Evolutionary conservation across 352 stramenopile species (phyloP), one percentile per base, ranked within the genome.

Genomic region (Phytophthora vignae): DNA sequence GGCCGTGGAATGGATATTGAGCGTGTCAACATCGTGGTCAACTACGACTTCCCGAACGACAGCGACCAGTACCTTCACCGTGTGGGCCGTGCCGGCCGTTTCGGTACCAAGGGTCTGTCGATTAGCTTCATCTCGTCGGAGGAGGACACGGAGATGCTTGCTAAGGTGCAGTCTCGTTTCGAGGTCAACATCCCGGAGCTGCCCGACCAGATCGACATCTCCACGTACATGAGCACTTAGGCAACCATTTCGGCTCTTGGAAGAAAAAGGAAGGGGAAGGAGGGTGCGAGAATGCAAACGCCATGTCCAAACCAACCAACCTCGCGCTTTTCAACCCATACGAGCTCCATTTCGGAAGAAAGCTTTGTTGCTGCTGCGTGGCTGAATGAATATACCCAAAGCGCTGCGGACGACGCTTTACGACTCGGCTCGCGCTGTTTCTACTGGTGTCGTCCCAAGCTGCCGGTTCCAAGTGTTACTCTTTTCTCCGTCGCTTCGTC

Each of bases 1-100:
- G 98, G 98, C 56, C 97, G 98, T 88, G 98, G 98, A 74, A 99
- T 99, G 88, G 98, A 99, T 94, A 99, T 99, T 81, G 98, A 99
- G 87, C 96, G 97, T 79, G 98, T 99, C 55, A 99, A 99, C 90
- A 99, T 99, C 71, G 98, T 99, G 46, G 98, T 99, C 77, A 99
- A 99, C 93, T 99, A 99, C 84, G 98, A 99, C 81, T 99, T 99
- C 87, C 98, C 98, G 63, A 98, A 97, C 66, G 92, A 96, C 79
- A 93, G 88, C 48, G 98, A 99, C 88, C 96, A 99, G 82, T 99
- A 99, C 86, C 88, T 99, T 55, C 98, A 99, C 85, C 95, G 98
- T 76, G 92, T 99, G 27, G 98, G 98, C 69, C 96, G 98, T 84
- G 98, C 98, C 21, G 98, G 98, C 77, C 96, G 98, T 84, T 99